phyloP scores from a whole-genome alignment of 148 eudicot genomes.

The Heliamphora exappendiculata region DNA sequence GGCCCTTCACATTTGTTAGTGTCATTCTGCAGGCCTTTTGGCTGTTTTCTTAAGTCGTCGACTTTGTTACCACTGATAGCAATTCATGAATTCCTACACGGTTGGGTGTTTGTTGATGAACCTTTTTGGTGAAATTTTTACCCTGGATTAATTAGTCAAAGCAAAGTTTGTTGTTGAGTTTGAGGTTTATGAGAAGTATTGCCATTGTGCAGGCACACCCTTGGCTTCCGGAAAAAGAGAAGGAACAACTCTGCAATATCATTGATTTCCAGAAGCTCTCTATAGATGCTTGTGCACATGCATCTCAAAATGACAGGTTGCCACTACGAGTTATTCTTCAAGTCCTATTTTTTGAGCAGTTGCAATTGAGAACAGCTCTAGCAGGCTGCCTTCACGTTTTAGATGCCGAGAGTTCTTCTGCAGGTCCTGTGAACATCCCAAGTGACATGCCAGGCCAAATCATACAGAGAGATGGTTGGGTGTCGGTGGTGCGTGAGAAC shows the following conservation, averaged over 20 bases:
- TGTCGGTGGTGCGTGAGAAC: conserved; percentile 62
- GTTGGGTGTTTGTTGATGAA: not conserved
- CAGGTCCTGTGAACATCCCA: conserved; percentile 23
- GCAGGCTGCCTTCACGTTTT: conserved; percentile 53
- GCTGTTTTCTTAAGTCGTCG: not conserved
- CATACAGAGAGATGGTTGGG: conserved; percentile 71
- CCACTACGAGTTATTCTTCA: conserved; percentile 85
- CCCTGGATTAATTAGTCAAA: not conserved
- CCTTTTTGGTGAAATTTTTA: not conserved
- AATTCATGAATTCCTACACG: not conserved
- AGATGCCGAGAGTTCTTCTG: conserved; percentile 40
- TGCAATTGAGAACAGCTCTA: conserved; percentile 71
- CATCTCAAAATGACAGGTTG: conserved; percentile 81
- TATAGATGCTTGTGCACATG: conserved; percentile 94
- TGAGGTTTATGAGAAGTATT: not conserved
- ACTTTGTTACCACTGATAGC: not conserved
- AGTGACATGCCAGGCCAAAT: conserved; percentile 34
- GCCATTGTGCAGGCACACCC: conserved; percentile 68
- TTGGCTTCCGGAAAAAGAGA: conserved; percentile 73
- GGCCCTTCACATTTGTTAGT: not conserved
- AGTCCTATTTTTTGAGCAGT: conserved; percentile 84
- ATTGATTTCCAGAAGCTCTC: conserved; percentile 86
- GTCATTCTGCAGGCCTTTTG: not conserved
- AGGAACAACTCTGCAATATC: conserved; percentile 72
- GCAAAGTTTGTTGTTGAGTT: not conserved